A percentile compares a stretch with the other conserved stretches of the same genome.
These are phyloP conservation scores for Cercophora samala DNA, from an alignment of 495 filamentous ascomycete genomes.

Conservation along the genomic window DNA sequence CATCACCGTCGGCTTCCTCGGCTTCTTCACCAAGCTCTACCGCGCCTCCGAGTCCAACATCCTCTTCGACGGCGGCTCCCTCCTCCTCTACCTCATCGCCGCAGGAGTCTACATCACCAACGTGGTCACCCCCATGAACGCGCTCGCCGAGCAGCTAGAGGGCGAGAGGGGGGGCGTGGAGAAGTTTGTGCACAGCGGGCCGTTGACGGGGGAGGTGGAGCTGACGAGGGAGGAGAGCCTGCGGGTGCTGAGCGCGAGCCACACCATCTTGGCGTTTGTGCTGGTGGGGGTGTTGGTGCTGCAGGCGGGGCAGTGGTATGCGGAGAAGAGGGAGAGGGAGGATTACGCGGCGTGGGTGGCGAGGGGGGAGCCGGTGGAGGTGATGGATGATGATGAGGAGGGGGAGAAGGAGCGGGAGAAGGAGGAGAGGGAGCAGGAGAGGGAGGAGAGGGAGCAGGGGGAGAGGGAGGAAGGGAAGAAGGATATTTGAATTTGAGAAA, in stretches of 20 bases:
- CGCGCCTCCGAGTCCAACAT: slow-evolving; percentile 86
- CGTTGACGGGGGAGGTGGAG: slow-evolving; percentile 41
- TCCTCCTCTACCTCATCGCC: slow-evolving; percentile 89
- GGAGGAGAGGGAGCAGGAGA: slow-evolving; percentile 10
- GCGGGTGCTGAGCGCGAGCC: slow-evolving; percentile 88
- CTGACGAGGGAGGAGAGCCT: slow-evolving; percentile 79
- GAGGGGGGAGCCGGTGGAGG: slow-evolving; percentile 35
- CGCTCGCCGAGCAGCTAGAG: slow-evolving; percentile 50
- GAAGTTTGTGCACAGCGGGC: slow-evolving; percentile 52
- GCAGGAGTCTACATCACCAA: slow-evolving; percentile 90
- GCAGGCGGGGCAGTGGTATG: slow-evolving; percentile 99
- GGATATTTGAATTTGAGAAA: neutral
- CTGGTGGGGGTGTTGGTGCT: slow-evolving; percentile 85
- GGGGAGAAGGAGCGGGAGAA: slow-evolving; percentile 42
- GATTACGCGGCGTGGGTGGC: slow-evolving; percentile 47
- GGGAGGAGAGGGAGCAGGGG: slow-evolving; percentile 12
- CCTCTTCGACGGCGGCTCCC: slow-evolving; percentile 89
- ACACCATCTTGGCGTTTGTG: slow-evolving; percentile 90
- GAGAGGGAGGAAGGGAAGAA: slow-evolving; percentile 19
- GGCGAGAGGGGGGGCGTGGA: slow-evolving; percentile 36
- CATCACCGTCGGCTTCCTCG: slow-evolving; percentile 79
- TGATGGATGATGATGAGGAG: slow-evolving; percentile 53
- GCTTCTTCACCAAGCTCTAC: slow-evolving; percentile 92
- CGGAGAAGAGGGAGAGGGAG: slow-evolving; percentile 84
- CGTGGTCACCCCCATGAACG: slow-evolving; percentile 86